Base-by-base conservation (phyloP, 2,329 filamentous ascomycete genomes). In the Canariomyces notabilis region DNA sequence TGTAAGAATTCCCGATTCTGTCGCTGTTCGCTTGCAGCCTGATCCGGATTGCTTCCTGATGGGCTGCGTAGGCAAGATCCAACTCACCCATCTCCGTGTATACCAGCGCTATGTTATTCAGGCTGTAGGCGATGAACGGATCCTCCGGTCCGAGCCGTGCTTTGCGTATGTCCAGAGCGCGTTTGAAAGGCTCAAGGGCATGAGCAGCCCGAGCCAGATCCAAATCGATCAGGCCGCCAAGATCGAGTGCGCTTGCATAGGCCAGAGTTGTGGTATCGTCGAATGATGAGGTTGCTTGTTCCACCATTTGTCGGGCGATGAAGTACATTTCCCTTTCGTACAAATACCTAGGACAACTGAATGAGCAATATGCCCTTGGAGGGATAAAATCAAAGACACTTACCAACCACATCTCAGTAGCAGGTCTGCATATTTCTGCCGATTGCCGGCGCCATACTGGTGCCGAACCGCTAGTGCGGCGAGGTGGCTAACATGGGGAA, bases 91-190 rank as follows among this genome's bases (percentile, higher is more conserved):
- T 29, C n/a, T 39, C 37, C 22, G 37, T 39, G 22, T 39, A 19
- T 2, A 16, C 22, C n/a, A 39, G 20, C 3, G 37, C 12, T 15
- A 39, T 29, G 15, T 39, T 39, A 23, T 39, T 39, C 22, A 39
- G 37, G 22, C 37, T 39, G 37, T 39, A 39, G 37, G 37, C 37
- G 37, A 39, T 29, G 22, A 39, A 39, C 12, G 37, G 37, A 12
- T 39, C 37, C 8, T 29, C 15, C 5, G 37, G 37, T 6, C 22
- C 22, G 22, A 39, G 37, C 2, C 6, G n/a, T 12, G 37, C n/a
- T 31, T 39, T 39, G 37, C 37, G 37, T 4, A 39, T 39, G 15
- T 39, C 22, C 5, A 39, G 22, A 9, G 37, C 37, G 9, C 20
- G 37, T 18, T 29, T 16, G 37, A 39, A 39, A 4, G 22, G 37